phyloP scores from a whole-genome alignment of 1,284 basidiomycete genomes.

The Malassezia pachydermatis region DNA sequence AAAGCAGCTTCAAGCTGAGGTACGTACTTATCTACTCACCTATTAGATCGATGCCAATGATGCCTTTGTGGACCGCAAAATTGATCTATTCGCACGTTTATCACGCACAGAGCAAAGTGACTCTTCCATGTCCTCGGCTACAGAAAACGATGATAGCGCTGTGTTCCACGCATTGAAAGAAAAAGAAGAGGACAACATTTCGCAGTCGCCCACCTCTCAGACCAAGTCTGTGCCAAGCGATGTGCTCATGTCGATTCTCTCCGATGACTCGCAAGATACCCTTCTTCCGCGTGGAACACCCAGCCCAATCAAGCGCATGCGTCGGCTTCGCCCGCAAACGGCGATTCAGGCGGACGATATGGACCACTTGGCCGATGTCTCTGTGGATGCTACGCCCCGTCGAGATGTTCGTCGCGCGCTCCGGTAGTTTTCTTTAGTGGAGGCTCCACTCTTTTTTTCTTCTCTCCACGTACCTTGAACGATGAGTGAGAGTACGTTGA shows the following conservation, averaged over 20 bases:
- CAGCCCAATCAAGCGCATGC: neutral
- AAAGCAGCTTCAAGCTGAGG: constrained; percentile 64
- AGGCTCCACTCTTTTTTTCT: constrained; percentile 3
- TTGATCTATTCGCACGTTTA: constrained; percentile 36
- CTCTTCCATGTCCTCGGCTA: neutral
- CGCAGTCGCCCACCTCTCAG: neutral
- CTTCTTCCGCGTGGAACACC: neutral
- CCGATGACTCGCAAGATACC: constrained; percentile 2
- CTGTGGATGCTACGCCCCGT: neutral
- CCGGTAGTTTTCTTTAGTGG: neutral
- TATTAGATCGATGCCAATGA: constrained; percentile 37
- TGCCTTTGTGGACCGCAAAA: constrained; percentile 37
- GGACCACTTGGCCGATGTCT: neutral
- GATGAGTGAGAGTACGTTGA: constrained; percentile 18
- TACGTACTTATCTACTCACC: too few species aligned
- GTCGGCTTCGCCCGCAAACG: neutral
- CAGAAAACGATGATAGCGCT: neutral
- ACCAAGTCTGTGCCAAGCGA: neutral
- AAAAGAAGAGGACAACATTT: too few species aligned
- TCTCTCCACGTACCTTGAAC: too few species aligned
- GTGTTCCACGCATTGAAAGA: neutral
- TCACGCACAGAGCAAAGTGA: neutral
- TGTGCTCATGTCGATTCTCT: neutral
- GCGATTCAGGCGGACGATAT: constrained; percentile 7
- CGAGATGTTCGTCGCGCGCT: constrained; percentile 1